Base-by-base conservation (phyloP, 495 filamentous ascomycete species). In the Penicillium manginii region DNA sequence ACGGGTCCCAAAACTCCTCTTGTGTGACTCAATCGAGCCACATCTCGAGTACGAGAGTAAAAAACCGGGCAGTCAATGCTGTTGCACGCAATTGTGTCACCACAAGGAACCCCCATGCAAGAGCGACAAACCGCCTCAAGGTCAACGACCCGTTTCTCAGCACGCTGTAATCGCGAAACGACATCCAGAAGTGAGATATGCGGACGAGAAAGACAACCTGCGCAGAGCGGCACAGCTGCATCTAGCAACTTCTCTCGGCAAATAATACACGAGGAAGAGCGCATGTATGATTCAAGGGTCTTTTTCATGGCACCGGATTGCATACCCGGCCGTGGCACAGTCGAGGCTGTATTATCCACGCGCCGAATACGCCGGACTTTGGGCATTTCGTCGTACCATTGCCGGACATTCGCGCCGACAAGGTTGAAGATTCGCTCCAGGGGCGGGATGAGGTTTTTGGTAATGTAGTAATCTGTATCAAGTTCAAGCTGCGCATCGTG, bases 381-480 rank as follows among this genome's bases (percentile, higher is more conserved):
- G 21, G 94, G 94, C 91, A 97, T 96, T 72, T 96, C 91, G 53
- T 96, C 92, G 59, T 92, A 98, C 94, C 94, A 98, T 54, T 84
- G 80, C 15, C 90, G 80, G 12, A 98, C 90, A 71, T 96, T 96
- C 18, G 92, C 94, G 31, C 94, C 94, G 23, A 98, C 91, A 12
- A 98, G 86, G 69, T 96, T 97, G 81, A 98, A 98, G 52, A 98
- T 98, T 14, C 94, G 85, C 73, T 96, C 94, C 3, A 98, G 81
- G 3, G 94, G 94, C 18, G 96, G 96, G 50, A 98, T 94, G 22
- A 98, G 66, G 65, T 97, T 97, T 78, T 97, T 98, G 8, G 83
- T 83, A 62, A 98, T 98, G 73, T 98, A 98, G 73, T 98, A 98
- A 64, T 97, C 92, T 0, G 93, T 84, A 65, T 98, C 94, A n/a